Evolutionary conservation across 1,284 basidiomycete species (phyloP).

Genomic region (Amylostereum chailletii): DNA sequence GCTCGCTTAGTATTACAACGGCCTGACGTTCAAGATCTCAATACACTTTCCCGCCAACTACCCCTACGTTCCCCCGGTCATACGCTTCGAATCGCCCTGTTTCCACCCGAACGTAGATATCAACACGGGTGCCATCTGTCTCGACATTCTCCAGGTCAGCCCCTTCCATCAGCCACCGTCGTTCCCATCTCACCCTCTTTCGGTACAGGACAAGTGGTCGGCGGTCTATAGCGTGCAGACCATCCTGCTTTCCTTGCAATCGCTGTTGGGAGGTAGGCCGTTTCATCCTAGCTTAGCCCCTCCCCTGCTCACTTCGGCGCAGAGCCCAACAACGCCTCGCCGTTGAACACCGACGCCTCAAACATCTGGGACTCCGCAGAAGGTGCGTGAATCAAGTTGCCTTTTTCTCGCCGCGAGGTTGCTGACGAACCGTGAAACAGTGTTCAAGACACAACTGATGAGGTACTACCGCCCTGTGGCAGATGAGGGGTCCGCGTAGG

Average conservation of each 20-base stretch:
- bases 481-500: slow-evolving; percentile 32
- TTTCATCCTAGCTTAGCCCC: background rate
- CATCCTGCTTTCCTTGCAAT: slow-evolving; percentile 79
- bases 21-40: slow-evolving; percentile 69
- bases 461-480: slow-evolving; percentile 62
- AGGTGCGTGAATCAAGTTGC: slow-evolving; percentile 30
- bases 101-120: slow-evolving; percentile 85
- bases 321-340: slow-evolving; percentile 88
- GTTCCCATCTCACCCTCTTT: background rate
- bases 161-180: background rate
- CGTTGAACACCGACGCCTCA: slow-evolving; percentile 77
- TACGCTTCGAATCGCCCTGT: slow-evolving; percentile 78
- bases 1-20: slow-evolving; percentile 57
- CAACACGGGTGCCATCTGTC: slow-evolving; percentile 69
- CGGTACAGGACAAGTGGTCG: slow-evolving; percentile 76
- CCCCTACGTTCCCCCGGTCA: slow-evolving; percentile 72
- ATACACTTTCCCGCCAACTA: slow-evolving; percentile 75
- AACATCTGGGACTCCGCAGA: slow-evolving; percentile 63
- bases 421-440: slow-evolving; percentile 23
- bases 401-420: background rate
- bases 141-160: slow-evolving; percentile 72
- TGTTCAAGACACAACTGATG: slow-evolving; percentile 65
- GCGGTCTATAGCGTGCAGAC: slow-evolving; percentile 86
- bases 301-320: slow-evolving; percentile 8
- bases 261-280: slow-evolving; percentile 67